Evolutionary conservation across 768 basidiomycete genomes (phyloP).

Genomic region (Trichaptum fuscoviolaceum): DNA sequence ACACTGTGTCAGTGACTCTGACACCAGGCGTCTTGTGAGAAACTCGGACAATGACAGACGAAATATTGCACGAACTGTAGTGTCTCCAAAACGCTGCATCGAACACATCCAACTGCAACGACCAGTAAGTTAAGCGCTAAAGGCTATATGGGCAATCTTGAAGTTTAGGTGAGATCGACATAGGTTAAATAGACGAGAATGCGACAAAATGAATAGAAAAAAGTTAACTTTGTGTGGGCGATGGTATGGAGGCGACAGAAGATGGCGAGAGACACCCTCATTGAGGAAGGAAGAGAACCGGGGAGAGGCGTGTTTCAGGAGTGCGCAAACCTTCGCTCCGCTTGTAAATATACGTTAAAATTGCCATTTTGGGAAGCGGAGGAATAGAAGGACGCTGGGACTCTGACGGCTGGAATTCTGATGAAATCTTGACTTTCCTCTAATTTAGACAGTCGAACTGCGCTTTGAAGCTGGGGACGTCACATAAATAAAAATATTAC

Average conservation of each 20-base stretch:
- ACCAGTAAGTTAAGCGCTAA: not conserved
- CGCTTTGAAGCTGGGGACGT: not conserved
- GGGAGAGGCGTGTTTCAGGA: not conserved
- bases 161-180: not conserved
- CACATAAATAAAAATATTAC: not conserved
- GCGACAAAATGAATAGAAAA: not conserved
- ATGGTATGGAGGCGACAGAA: not conserved
- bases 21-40: not conserved
- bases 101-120: not conserved
- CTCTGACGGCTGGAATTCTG: not conserved
- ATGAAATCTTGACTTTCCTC: not conserved
- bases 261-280: not conserved
- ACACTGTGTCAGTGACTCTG: not conserved
- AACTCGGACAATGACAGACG: not conserved
- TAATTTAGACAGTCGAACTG: not conserved
- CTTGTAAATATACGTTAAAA: not conserved
- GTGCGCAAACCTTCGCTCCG: not conserved
- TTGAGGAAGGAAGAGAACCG: not conserved
- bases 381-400: not conserved
- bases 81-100: not conserved
- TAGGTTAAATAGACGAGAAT: not conserved
- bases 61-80: not conserved
- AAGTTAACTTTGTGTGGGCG: not conserved
- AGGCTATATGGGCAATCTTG: not conserved
- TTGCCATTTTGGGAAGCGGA: not conserved